Conservation (phyloP, 768 basidiomycete species). For the Lactifluus piperatus region DNA sequence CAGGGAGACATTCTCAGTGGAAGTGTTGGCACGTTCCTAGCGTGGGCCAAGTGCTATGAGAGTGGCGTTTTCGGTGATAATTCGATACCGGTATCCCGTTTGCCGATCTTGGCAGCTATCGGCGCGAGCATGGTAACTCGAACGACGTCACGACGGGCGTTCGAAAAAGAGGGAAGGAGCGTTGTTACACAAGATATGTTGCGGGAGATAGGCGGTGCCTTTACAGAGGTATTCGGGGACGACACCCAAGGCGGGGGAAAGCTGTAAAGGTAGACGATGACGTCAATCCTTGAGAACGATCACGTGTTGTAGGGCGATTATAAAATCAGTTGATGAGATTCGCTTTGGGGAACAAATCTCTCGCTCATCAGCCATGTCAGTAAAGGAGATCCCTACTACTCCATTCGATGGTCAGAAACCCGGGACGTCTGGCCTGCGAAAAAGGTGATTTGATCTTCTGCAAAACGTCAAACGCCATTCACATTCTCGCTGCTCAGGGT, state of each 20-base stretch:
- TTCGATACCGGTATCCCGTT: slow-evolving; percentile 45
- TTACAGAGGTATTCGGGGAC: slow-evolving; percentile 62
- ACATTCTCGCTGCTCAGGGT: slow-evolving; percentile 46
- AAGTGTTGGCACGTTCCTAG: slow-evolving; percentile 78
- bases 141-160: slow-evolving; percentile 70
- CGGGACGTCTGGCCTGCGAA: slow-evolving; percentile 94
- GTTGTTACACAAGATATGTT: slow-evolving; percentile 54
- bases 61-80: slow-evolving; percentile 66
- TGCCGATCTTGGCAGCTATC: slow-evolving; percentile 79
- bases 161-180: slow-evolving; percentile 63
- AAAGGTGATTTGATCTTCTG: slow-evolving; percentile 49
- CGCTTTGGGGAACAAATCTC: background rate
- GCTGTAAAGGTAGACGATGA: slow-evolving; percentile 24
- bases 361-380: slow-evolving; percentile 30
- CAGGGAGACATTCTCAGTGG: slow-evolving; percentile 95
- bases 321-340: background rate
- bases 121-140: slow-evolving; percentile 88
- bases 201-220: slow-evolving; percentile 49
- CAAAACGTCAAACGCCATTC: background rate
- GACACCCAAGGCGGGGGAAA: slow-evolving; percentile 32
- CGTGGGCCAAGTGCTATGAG: slow-evolving; percentile 94
- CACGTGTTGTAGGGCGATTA: slow-evolving; percentile 14
- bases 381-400: slow-evolving; percentile 71
- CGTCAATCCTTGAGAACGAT: background rate
- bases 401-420: slow-evolving; percentile 94